Conservation (phyloP, 2,329 filamentous ascomycete genomes). For the Xylaria sp. region DNA sequence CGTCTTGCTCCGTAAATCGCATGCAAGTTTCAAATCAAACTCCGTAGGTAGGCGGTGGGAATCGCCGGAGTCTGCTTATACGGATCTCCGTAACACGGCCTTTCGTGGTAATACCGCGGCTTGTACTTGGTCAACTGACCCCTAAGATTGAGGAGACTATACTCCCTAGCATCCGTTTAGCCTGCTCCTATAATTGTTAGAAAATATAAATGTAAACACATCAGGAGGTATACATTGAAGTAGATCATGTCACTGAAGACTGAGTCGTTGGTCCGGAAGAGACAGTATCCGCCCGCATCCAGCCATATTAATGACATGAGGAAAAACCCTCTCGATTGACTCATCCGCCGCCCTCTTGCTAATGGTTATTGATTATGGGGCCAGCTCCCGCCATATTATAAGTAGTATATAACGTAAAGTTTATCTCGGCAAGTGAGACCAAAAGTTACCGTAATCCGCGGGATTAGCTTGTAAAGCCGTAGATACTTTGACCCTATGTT, state of each 20-base stretch:
- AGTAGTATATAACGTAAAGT: neutral
- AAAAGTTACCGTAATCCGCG: neutral
- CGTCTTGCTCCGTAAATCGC: neutral
- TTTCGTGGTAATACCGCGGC: neutral
- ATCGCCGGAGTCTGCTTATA: neutral
- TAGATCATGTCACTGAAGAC: neutral
- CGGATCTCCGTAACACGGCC: neutral
- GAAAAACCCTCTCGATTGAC: neutral
- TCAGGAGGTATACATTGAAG: neutral
- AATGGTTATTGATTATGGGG: neutral
- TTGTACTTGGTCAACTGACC: neutral
- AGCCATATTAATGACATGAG: neutral
- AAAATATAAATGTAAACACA: neutral
- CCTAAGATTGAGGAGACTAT: neutral
- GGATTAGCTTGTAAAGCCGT: neutral
- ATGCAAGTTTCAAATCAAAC: neutral
- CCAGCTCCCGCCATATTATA: neutral
- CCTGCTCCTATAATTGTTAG: neutral
- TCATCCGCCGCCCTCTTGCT: neutral
- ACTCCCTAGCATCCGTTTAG: neutral
- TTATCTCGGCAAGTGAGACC: neutral
- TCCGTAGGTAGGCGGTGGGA: conserved; percentile 4
- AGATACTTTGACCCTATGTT: conserved; percentile 6
- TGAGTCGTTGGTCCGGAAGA: neutral
- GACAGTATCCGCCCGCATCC: neutral